These are phyloP conservation scores for Lactifluus rugatus DNA, from an alignment of 768 basidiomycete species.

Conservation along the genomic window DNA sequence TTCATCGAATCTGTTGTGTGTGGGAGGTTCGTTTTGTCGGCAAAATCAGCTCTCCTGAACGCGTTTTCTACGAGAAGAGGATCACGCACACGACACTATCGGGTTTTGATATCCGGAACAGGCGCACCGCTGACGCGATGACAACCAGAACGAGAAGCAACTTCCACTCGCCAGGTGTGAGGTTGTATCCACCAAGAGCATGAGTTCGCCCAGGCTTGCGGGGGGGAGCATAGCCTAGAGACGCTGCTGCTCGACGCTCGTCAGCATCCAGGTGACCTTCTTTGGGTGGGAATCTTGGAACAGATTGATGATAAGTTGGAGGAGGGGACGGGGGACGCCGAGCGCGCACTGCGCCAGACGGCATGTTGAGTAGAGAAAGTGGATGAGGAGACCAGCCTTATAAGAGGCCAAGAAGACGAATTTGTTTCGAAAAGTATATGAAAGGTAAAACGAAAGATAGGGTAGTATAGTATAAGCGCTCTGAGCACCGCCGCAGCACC, in stretches of 20 bases:
- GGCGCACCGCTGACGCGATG: constrained; percentile 69
- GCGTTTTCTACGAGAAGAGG: neutral
- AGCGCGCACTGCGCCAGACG: constrained; percentile 23
- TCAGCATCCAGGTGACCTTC: constrained; percentile 21
- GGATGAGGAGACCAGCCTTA: constrained; percentile 8
- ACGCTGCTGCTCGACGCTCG: constrained; percentile 20
- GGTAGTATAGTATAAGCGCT: neutral
- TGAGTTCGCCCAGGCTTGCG: constrained; percentile 22
- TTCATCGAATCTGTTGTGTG: constrained; percentile 77
- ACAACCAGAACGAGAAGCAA: constrained; percentile 55
- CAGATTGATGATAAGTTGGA: constrained; percentile 11
- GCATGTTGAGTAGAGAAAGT: constrained; percentile 4
- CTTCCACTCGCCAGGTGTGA: constrained; percentile 69
- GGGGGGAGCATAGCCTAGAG: constrained; percentile 17
- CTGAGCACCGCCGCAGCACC: neutral
- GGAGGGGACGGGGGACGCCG: constrained; percentile 19
- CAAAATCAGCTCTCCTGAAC: neutral
- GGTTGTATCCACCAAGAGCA: constrained; percentile 49
- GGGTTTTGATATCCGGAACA: constrained; percentile 79
- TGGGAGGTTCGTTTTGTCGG: neutral
- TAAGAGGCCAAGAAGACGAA: neutral
- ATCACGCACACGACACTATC: constrained; percentile 81
- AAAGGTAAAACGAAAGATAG: constrained; percentile 12
- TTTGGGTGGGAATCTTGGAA: constrained; percentile 16
- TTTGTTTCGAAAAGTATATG: neutral